phyloP scores from a whole-genome alignment of 441 rosid genomes.

The Adansonia gregorii region DNA sequence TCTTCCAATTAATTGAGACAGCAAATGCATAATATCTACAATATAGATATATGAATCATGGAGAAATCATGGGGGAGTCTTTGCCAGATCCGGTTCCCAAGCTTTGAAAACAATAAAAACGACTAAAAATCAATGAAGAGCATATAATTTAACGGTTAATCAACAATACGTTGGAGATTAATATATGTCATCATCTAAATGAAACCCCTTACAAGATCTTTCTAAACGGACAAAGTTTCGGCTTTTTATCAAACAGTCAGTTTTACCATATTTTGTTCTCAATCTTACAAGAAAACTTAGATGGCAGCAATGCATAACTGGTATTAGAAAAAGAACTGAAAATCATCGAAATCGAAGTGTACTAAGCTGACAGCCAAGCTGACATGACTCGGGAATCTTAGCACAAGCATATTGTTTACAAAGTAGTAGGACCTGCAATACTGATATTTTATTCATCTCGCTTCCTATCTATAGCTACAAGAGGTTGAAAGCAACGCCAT shows the following conservation, averaged over 20 bases:
- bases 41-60: background rate
- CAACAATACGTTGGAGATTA: too few relatives aligned
- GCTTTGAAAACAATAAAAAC: background rate
- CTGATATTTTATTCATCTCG: background rate
- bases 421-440: constrained; percentile 23
- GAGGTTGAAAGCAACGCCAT: background rate
- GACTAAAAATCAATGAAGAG: background rate
- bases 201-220: background rate
- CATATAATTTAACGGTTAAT: background rate
- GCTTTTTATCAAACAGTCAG: background rate
- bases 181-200: background rate
- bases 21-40: background rate
- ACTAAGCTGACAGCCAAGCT: constrained; percentile 13
- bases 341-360: background rate
- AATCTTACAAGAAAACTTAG: background rate
- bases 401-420: background rate
- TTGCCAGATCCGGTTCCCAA: background rate
- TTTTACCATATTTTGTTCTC: background rate
- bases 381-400: constrained; percentile 26
- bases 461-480: background rate
- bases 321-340: background rate
- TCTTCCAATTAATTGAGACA: background rate
- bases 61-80: background rate
- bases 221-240: background rate
- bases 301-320: background rate